Evolutionary conservation across 1,284 basidiomycete genomes (phyloP).

Genomic region (Heterobasidion annosum): DNA sequence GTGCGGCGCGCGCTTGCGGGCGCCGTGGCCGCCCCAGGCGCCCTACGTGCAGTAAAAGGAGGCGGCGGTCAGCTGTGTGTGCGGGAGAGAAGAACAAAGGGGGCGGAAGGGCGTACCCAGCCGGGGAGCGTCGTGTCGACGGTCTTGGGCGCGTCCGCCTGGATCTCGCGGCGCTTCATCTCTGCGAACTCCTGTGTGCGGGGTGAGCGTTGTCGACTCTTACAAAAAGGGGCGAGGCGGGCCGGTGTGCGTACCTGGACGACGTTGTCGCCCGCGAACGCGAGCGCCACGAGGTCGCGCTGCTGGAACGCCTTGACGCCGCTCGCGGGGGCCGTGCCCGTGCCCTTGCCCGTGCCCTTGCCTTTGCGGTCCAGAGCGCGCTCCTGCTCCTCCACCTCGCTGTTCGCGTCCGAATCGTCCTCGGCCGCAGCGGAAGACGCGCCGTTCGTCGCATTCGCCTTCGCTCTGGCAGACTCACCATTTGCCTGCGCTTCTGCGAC

Average conservation of each 20-base stretch:
- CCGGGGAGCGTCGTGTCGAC: conserved; percentile 90
- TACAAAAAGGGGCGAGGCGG: background rate
- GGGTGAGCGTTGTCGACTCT: background rate
- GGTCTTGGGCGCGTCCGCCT: conserved; percentile 77
- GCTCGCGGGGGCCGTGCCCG: conserved; percentile 13
- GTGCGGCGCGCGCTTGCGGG: conserved; percentile 47
- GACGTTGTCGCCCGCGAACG: conserved; percentile 96
- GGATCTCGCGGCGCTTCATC: conserved; percentile 72
- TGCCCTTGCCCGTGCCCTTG: conserved; percentile 31
- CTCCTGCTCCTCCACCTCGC: conserved; percentile 65
- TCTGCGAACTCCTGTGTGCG: conserved; percentile 72
- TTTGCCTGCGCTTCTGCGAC: conserved; percentile 4
- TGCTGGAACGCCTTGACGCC: conserved; percentile 70
- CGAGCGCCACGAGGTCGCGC: conserved; percentile 84
- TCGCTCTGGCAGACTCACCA: conserved; percentile 7
- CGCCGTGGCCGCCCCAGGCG: conserved; percentile 82
- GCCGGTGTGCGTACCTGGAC: conserved; percentile 61
- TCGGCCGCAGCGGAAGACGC: conserved; percentile 14
- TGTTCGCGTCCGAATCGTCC: conserved; percentile 48
- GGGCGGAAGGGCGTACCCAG: conserved; percentile 58
- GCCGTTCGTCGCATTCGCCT: conserved; percentile 13
- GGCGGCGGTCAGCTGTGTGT: background rate
- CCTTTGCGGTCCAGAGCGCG: conserved; percentile 31
- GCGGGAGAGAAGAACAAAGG: background rate
- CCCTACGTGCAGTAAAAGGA: too few species aligned